Percentiles rank a stretch among this genome's conserved stretches.
phyloP scores from a whole-genome alignment of 495 filamentous ascomycete species.

The Amorphotheca resinae region DNA sequence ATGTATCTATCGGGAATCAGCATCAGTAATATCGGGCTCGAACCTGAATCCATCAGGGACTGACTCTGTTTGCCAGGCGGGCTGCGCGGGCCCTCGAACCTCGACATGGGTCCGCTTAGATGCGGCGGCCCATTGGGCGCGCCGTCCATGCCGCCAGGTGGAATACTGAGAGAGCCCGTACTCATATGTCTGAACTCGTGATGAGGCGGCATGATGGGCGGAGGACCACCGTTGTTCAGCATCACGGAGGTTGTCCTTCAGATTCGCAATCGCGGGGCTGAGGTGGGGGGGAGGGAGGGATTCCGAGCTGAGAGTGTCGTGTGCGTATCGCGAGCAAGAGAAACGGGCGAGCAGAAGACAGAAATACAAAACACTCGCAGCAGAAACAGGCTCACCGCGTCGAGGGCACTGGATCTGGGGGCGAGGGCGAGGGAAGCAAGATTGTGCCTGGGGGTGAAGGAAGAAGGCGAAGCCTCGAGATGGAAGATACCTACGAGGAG shows the following conservation, averaged over 20 bases:
- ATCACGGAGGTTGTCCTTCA: not conserved
- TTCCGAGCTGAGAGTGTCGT: not conserved
- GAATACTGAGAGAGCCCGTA: conserved; percentile 40
- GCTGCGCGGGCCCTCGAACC: conserved; percentile 61
- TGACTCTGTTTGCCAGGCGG: conserved; percentile 72
- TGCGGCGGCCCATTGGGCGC: conserved; percentile 14
- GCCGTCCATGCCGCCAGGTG: conserved; percentile 19
- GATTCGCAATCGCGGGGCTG: not conserved
- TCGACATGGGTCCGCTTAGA: conserved; percentile 28
- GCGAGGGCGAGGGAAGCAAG: too few relatives aligned
- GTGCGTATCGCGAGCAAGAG: not conserved
- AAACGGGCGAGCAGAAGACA: not conserved
- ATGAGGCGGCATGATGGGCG: conserved; percentile 14
- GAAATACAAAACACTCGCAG: not conserved
- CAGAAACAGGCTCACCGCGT: too few relatives aligned
- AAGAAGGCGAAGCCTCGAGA: too few relatives aligned
- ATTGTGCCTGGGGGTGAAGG: too few relatives aligned
- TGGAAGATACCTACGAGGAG: too few relatives aligned
- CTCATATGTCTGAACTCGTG: conserved; percentile 39
- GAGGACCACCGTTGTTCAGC: conserved; percentile 1
- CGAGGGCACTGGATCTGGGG: too few relatives aligned
- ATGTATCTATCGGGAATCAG: conserved; percentile 54
- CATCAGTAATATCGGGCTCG: not conserved
- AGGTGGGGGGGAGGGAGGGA: not conserved
- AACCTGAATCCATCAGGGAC: conserved; percentile 17